A percentile compares a stretch with the other conserved stretches of the same genome.
Evolutionary conservation across 495 filamentous ascomycete species (phyloP).

Genomic region (Friedmanniomyces endolithicus): DNA sequence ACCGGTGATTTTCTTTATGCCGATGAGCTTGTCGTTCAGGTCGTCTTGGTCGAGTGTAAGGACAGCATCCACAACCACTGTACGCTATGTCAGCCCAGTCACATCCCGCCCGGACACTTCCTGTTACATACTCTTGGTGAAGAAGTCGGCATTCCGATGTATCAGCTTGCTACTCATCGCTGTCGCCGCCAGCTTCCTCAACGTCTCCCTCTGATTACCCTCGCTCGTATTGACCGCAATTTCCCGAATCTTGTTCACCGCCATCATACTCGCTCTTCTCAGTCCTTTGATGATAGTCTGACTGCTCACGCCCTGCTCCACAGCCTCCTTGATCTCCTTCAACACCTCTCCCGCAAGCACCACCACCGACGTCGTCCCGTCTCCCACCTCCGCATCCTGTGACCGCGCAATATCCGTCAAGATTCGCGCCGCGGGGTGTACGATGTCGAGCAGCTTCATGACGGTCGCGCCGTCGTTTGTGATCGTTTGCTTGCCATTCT

Average conservation of each 20-base stretch:
- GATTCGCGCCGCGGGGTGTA: constrained; percentile 94
- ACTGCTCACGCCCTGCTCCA: constrained; percentile 93
- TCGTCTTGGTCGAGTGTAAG: constrained; percentile 94
- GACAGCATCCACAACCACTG: constrained; percentile 93
- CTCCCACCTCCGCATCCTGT: constrained; percentile 97
- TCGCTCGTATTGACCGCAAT: constrained; percentile 82
- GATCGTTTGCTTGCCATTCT: constrained; percentile 89
- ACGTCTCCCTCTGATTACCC: constrained; percentile 76
- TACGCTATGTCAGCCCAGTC: not conserved
- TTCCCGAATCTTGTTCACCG: constrained; percentile 97
- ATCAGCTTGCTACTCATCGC: constrained; percentile 99
- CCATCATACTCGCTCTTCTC: constrained; percentile 76
- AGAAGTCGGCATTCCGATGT: constrained; percentile 91
- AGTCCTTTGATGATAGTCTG: constrained; percentile 96
- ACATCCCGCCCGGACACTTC: not conserved
- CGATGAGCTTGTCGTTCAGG: constrained; percentile 94
- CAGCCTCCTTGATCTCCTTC: constrained; percentile 87
- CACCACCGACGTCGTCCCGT: constrained; percentile 94
- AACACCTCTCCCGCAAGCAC: constrained; percentile 92
- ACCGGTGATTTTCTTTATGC: constrained; percentile 93
- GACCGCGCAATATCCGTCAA: constrained; percentile 96
- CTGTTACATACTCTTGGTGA: constrained; percentile 72
- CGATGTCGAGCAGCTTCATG: constrained; percentile 99
- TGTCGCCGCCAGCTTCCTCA: constrained; percentile 81
- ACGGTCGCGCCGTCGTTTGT: constrained; percentile 98